Conservation (phyloP, 129 eudicot species). For the Arctium minus region DNA sequence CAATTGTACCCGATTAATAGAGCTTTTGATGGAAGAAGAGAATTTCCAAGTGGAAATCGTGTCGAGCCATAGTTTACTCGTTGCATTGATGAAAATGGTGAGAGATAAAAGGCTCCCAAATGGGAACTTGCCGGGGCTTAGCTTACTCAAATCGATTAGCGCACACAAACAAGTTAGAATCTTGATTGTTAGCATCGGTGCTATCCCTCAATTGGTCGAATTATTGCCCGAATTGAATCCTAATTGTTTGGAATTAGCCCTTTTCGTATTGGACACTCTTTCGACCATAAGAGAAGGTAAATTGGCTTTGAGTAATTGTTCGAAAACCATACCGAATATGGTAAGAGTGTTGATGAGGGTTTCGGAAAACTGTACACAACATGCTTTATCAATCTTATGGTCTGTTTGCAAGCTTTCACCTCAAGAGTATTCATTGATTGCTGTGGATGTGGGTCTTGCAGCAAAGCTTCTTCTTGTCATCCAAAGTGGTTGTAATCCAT, state of each 20-base stretch:
- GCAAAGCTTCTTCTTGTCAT: conserved; percentile 49
- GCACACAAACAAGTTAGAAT: conserved; percentile 25
- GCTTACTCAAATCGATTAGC: conserved; percentile 32
- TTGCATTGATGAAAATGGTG: conserved; percentile 36
- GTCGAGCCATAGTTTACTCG: conserved; percentile 40
- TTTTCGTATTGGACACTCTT: conserved; percentile 27
- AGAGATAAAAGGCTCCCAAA: conserved; percentile 32
- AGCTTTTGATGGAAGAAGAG: conserved; percentile 32
- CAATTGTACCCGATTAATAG: conserved; percentile 32
- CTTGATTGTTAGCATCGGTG: conserved; percentile 33
- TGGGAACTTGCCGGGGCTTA: conserved; percentile 36
- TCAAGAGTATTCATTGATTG: conserved; percentile 32
- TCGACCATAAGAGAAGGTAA: conserved; percentile 31
- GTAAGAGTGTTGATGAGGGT: conserved; percentile 36
- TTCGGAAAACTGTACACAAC: conserved; percentile 35
- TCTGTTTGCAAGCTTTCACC: conserved; percentile 40
- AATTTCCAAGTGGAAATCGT: conserved; percentile 34
- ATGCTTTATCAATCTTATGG: conserved; percentile 39
- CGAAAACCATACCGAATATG: conserved; percentile 40
- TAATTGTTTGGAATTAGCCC: conserved; percentile 34
- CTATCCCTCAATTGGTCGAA: conserved; percentile 38
- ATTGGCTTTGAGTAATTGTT: conserved; percentile 35
- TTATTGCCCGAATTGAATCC: conserved; percentile 31
- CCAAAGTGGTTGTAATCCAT: conserved; percentile 44
- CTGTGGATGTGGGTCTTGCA: conserved; percentile 48